A percentile compares a stretch with the other conserved stretches of the same genome.
These are phyloP conservation scores for Fusarium sp. DNA, from an alignment of 2,329 filamentous ascomycete species.

Conservation along the genomic window DNA sequence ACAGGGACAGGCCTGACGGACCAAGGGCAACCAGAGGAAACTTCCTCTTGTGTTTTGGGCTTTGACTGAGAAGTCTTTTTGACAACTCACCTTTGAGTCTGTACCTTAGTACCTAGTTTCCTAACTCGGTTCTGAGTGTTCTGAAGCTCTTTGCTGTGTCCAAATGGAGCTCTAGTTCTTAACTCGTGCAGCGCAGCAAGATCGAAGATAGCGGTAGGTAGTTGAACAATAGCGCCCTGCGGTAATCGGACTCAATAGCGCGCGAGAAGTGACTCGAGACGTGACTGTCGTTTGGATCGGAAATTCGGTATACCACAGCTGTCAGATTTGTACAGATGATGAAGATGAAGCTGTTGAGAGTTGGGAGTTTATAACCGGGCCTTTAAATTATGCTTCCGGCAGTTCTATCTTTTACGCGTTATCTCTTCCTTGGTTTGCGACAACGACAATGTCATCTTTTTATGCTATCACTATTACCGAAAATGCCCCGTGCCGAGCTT, in stretches of 20 bases:
- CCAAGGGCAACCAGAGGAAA: slow-evolving; percentile 42
- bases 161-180: slow-evolving; percentile 6
- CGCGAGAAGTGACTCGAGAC: slow-evolving; percentile 2
- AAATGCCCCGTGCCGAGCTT: slow-evolving; percentile 31
- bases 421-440: slow-evolving; percentile 17
- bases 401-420: slow-evolving; percentile 4
- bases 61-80: slow-evolving; percentile 1
- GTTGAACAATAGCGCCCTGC: background rate
- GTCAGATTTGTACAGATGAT: slow-evolving; percentile 7
- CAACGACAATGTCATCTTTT: slow-evolving; percentile 31
- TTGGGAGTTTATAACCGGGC: slow-evolving; percentile 8
- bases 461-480: slow-evolving; percentile 40
- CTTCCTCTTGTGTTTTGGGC: slow-evolving; percentile 28
- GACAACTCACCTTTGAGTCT: slow-evolving; percentile 24
- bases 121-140: slow-evolving; percentile 19
- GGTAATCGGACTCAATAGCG: slow-evolving; percentile 12
- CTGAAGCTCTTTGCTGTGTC: slow-evolving; percentile 10
- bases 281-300: slow-evolving; percentile 4
- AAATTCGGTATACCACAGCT: slow-evolving; percentile 11
- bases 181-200: background rate
- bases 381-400: slow-evolving; percentile 23
- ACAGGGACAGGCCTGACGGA: slow-evolving; percentile 46
- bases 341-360: slow-evolving; percentile 15
- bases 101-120: slow-evolving; percentile 20
- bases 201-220: slow-evolving; percentile 4